Conservation (phyloP, 345 rosid genomes). For the Camelina sativa region DNA sequence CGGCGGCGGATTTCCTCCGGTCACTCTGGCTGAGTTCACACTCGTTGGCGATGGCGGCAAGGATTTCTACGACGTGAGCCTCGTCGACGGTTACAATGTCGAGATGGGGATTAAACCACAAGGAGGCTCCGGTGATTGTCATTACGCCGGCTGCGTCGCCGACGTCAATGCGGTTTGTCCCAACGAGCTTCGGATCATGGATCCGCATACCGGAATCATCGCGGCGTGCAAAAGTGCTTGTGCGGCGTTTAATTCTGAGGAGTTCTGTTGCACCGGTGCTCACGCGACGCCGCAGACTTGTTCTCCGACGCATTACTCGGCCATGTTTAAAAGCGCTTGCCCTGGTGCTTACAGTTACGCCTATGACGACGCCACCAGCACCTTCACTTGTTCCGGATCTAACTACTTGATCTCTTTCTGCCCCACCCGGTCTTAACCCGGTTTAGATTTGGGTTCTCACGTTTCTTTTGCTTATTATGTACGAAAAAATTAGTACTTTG, state of each 20-base stretch:
- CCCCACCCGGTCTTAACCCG: conserved; percentile 41
- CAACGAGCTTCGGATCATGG: conserved; percentile 54
- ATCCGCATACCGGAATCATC: conserved; percentile 51
- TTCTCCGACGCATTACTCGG: conserved; percentile 73
- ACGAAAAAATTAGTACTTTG: not conserved
- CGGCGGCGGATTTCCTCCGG: conserved; percentile 84
- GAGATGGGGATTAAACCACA: conserved; percentile 65
- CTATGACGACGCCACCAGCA: conserved; percentile 85
- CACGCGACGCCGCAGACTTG: conserved; percentile 78
- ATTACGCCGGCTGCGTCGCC: conserved; percentile 72
- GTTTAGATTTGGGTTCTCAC: conserved; percentile 13
- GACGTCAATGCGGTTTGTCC: conserved; percentile 82
- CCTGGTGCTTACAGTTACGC: conserved; percentile 94
- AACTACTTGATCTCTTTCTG: conserved; percentile 84
- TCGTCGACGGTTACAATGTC: conserved; percentile 95
- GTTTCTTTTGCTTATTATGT: conserved; percentile 36
- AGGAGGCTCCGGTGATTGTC: conserved; percentile 76
- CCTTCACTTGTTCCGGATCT: conserved; percentile 77
- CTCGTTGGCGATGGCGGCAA: conserved; percentile 49
- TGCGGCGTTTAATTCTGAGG: conserved; percentile 70
- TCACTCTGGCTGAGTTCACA: conserved; percentile 73
- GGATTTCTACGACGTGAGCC: conserved; percentile 92
- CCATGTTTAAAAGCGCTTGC: conserved; percentile 82
- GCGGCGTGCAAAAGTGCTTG: conserved; percentile 94
- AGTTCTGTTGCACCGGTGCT: conserved; percentile 81